Percentiles rank a stretch among this genome's conserved stretches.
Evolutionary conservation across 164 flowering plant species (phyloP).

Genomic region (Taxillus chinensis): DNA sequence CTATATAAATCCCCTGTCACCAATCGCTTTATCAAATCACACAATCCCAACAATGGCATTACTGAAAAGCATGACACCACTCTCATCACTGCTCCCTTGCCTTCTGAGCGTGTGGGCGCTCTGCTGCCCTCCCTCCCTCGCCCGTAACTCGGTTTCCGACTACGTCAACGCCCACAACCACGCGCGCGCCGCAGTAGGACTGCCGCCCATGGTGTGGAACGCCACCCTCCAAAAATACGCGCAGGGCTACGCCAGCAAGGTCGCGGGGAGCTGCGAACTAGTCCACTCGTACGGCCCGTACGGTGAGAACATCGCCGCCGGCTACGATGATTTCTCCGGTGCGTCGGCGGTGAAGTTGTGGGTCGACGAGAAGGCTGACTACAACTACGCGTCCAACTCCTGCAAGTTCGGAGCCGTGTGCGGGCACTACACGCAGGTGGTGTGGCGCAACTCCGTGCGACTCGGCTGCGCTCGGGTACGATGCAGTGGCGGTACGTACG

Average conservation of each 20-base stretch:
- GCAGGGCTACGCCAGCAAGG: conserved; percentile 10
- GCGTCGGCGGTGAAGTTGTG: conserved; percentile 20
- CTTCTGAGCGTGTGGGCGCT: conserved; percentile 1
- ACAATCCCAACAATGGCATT: too few relatives aligned
- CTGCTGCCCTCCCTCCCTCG: conserved; percentile 7
- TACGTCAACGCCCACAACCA: conserved; percentile 31
- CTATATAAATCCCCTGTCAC: too few relatives aligned
- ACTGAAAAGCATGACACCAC: too few relatives aligned
- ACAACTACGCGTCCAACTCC: conserved; percentile 17
- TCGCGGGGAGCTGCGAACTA: conserved; percentile 10
- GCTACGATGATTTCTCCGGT: conserved; percentile 13
- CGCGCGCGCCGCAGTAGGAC: conserved; percentile 32
- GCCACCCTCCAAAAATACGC: conserved; percentile 18
- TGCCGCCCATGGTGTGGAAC: conserved; percentile 24
- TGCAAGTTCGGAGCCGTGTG: conserved; percentile 10
- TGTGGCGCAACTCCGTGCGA: not conserved
- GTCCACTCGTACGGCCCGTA: conserved; percentile 28
- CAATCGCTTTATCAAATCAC: too few relatives aligned
- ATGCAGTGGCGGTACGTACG: not conserved
- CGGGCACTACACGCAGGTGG: not conserved
- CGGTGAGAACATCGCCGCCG: conserved; percentile 27
- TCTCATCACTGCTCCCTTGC: too few relatives aligned
- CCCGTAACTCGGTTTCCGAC: conserved; percentile 22
- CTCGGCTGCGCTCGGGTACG: not conserved
- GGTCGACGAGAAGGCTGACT: conserved; percentile 20